Evolutionary conservation across 2,329 filamentous ascomycete species (phyloP).

Genomic region (Scytalidium lignicola): DNA sequence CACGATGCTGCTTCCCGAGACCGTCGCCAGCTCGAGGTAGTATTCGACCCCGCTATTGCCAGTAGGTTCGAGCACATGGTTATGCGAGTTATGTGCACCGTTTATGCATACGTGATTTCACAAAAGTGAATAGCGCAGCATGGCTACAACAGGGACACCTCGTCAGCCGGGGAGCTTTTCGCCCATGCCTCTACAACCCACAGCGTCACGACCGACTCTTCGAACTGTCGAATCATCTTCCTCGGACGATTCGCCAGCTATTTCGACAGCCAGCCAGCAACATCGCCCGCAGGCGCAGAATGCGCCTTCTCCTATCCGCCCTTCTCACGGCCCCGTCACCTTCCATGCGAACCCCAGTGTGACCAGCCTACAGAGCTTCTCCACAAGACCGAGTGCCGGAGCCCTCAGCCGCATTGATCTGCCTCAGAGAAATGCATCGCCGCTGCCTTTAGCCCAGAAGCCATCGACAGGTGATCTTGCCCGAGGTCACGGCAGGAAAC

Average conservation of each 20-base stretch:
- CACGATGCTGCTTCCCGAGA: background rate
- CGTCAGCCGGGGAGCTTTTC: slow-evolving; percentile 28
- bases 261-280: slow-evolving; percentile 33
- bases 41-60: background rate
- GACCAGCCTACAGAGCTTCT: slow-evolving; percentile 49
- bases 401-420: slow-evolving; percentile 15
- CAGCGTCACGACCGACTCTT: slow-evolving; percentile 31
- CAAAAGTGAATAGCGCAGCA: slow-evolving; percentile 1
- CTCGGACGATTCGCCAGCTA: slow-evolving; percentile 37
- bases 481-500: slow-evolving; percentile 53
- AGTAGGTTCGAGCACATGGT: background rate
- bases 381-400: slow-evolving; percentile 39
- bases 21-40: background rate
- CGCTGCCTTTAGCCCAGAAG: slow-evolving; percentile 36
- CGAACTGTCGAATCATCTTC: slow-evolving; percentile 41
- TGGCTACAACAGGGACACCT: slow-evolving; percentile 13
- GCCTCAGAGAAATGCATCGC: slow-evolving; percentile 32
- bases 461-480: slow-evolving; percentile 23
- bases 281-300: slow-evolving; percentile 12
- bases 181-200: slow-evolving; percentile 27
- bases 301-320: slow-evolving; percentile 33
- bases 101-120: slow-evolving; percentile 19
- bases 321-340: slow-evolving; percentile 45
- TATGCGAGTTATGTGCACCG: slow-evolving; percentile 21
- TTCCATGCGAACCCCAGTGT: slow-evolving; percentile 43